Evolutionary conservation across 1,284 basidiomycete genomes (phyloP).

Genomic region (Heimioporus retisporus): DNA sequence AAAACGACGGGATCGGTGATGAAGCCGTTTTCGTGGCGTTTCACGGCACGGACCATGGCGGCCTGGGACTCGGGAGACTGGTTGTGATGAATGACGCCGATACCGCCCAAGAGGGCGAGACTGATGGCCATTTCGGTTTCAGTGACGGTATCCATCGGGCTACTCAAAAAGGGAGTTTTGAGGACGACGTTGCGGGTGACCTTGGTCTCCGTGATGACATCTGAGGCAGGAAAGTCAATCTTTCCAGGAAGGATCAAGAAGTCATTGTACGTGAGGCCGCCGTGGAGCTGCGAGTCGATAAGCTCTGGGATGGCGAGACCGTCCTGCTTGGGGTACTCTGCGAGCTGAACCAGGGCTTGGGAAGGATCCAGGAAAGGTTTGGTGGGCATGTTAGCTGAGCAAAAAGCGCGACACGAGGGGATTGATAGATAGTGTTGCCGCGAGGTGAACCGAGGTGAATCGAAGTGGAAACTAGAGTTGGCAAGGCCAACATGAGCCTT

Average conservation of each 20-base stretch:
- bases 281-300: slow-evolving; percentile 91
- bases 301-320: slow-evolving; percentile 90
- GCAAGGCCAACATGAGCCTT: no score
- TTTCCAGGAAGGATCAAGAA: slow-evolving; percentile 96
- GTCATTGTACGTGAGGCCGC: slow-evolving; percentile 98
- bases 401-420: background rate
- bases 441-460: slow-evolving; percentile 23
- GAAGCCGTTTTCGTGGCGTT: slow-evolving; percentile 99
- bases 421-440: background rate
- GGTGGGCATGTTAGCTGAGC: slow-evolving; percentile 45
- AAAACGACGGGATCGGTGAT: slow-evolving; percentile 96
- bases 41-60: slow-evolving; percentile 97
- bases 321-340: slow-evolving; percentile 82
- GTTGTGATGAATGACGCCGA: slow-evolving; percentile 99
- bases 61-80: slow-evolving; percentile 92
- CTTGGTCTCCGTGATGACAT: slow-evolving; percentile 87
- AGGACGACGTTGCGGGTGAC: slow-evolving; percentile 94
- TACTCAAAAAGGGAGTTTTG: slow-evolving; percentile 98
- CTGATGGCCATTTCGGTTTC: slow-evolving; percentile 98
- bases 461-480: slow-evolving; percentile 20
- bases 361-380: slow-evolving; percentile 66
- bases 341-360: slow-evolving; percentile 79
- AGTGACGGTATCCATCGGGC: slow-evolving; percentile 99
- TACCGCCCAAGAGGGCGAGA: slow-evolving; percentile 95
- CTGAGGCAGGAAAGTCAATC: slow-evolving; percentile 92